These are phyloP conservation scores for Amaranthus palmeri DNA, from an alignment of 148 eudicot species.

Conservation along the genomic window DNA sequence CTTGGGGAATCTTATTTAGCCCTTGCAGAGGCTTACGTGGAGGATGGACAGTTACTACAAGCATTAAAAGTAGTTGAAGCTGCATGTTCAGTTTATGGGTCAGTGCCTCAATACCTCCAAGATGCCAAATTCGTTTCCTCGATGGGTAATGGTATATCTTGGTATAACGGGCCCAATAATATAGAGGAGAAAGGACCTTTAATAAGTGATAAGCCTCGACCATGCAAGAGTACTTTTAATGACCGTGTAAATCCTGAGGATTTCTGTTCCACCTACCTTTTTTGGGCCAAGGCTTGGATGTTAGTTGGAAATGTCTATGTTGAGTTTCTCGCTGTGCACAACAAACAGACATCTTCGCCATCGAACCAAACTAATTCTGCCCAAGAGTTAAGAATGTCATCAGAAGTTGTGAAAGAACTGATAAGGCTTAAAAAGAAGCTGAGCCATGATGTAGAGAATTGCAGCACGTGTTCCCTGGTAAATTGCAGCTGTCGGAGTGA, in stretches of 20 bases:
- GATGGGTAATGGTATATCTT: conserved; percentile 40
- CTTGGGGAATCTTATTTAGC: conserved; percentile 96
- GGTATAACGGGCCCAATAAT: conserved; percentile 22
- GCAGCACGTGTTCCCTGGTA: conserved; percentile 72
- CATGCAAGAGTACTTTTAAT: conserved; percentile 18
- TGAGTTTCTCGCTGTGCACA: conserved; percentile 50
- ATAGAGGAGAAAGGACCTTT: conserved; percentile 27
- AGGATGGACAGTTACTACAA: conserved; percentile 63
- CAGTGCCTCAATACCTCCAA: conserved; percentile 86
- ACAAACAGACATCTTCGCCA: conserved; percentile 37
- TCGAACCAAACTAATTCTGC: conserved; percentile 33
- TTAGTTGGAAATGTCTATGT: conserved; percentile 85
- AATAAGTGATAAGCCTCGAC: conserved; percentile 23
- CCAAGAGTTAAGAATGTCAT: conserved; percentile 69
- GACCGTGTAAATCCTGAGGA: conserved; percentile 32
- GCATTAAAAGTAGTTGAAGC: conserved; percentile 78
- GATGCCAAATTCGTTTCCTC: conserved; percentile 78
- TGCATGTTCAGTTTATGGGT: conserved; percentile 92
- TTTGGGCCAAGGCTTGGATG: conserved; percentile 95
- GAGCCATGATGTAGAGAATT: conserved; percentile 57
- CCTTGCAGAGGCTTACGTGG: conserved; percentile 79
- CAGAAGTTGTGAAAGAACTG: conserved; percentile 84
- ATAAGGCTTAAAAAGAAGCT: conserved; percentile 80
- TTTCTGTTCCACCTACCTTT: conserved; percentile 57
- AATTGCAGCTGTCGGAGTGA: conserved; percentile 97